Base-by-base conservation (phyloP, 176 grass and related monocot genomes). In the Cenchrus americanus region DNA sequence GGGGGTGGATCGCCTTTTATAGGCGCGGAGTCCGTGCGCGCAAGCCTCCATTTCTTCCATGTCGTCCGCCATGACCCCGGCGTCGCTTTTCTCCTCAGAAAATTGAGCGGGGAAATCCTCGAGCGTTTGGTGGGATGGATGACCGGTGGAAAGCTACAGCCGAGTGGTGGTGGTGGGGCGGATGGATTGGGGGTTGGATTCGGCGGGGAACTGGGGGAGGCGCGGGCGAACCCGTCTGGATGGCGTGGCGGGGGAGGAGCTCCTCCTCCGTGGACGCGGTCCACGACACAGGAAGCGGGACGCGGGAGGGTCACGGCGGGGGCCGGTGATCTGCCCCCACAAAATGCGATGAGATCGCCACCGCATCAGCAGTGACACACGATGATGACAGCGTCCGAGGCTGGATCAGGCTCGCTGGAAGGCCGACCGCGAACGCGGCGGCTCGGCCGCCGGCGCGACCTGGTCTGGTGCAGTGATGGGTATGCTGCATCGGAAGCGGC, bases 61-160 rank as follows among this genome's bases (percentile, higher is more conserved):
- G 14, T 32, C 70, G 71, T 52, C 15, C 44, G 3, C 58, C 43
- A 34, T 13, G 59, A 19, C 61, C 8, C n/a, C 3, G 17, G 34
- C 1, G 26, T n/a, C 19, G 10, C 4, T 14, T 44, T 55, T 17
- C 10, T 47, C 0, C 7, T 6, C 0, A 2, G 14, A 22, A 49
- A n/a, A 59, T 37, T 37, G 34, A 37, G 34, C 3, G 4, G 1
- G 34, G 13, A 19, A 26, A 27, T 30, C 50, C 52, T 1, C 17
- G 66, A 19, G 27, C 26, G 80, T 81, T 83, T 83, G 88, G 84
- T 90, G 80, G 50, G 84, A 83, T 86, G 84, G 79, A 73, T 83
- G 84, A 79, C 79, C 84, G 0, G 63, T 46, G 52, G 17, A 66
- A 85, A 80, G 62, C 46, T 49, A 21, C 71, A 14, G 22, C 17